phyloP scores from a whole-genome alignment of 495 filamentous ascomycete genomes.

The Melanomma pulvis-pyrius region DNA sequence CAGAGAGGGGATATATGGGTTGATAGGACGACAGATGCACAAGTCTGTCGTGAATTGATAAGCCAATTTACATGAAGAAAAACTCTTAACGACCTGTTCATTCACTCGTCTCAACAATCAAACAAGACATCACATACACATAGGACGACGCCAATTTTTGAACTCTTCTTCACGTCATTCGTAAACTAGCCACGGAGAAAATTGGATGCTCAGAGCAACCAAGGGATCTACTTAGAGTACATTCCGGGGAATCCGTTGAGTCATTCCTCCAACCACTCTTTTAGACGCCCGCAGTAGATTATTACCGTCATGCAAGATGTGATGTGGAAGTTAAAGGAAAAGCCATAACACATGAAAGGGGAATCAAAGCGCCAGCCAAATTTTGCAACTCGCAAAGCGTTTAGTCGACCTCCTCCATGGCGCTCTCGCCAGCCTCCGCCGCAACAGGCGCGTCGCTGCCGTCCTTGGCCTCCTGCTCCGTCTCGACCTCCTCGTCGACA shows the following conservation, averaged over 20 bases:
- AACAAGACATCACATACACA: too few relatives aligned
- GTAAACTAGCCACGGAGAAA: constrained; percentile 16
- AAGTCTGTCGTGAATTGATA: too few relatives aligned
- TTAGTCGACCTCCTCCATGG: constrained; percentile 78
- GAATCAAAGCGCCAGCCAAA: constrained; percentile 35
- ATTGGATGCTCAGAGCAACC: constrained; percentile 17
- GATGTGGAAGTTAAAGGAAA: constrained; percentile 23
- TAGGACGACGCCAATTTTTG: too few relatives aligned
- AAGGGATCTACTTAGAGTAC: constrained; percentile 28
- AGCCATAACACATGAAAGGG: constrained; percentile 35
- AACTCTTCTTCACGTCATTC: constrained; percentile 10
- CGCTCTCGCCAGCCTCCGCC: constrained; percentile 63
- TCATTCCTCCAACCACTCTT: constrained; percentile 23
- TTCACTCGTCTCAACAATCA: too few relatives aligned
- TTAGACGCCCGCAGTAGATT: constrained; percentile 25
- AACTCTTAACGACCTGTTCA: too few relatives aligned
- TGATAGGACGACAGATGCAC: too few relatives aligned
- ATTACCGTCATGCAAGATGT: constrained; percentile 28
- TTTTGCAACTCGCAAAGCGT: constrained; percentile 38
- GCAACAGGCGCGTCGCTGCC: constrained; percentile 59
- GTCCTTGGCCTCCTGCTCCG: constrained; percentile 60
- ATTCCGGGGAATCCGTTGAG: constrained; percentile 24
- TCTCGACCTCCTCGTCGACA: constrained; percentile 88
- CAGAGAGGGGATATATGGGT: too few relatives aligned
- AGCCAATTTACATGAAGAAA: too few relatives aligned